Base-by-base conservation (phyloP, 208 protist species). In the Leishmania tropica region DNA sequence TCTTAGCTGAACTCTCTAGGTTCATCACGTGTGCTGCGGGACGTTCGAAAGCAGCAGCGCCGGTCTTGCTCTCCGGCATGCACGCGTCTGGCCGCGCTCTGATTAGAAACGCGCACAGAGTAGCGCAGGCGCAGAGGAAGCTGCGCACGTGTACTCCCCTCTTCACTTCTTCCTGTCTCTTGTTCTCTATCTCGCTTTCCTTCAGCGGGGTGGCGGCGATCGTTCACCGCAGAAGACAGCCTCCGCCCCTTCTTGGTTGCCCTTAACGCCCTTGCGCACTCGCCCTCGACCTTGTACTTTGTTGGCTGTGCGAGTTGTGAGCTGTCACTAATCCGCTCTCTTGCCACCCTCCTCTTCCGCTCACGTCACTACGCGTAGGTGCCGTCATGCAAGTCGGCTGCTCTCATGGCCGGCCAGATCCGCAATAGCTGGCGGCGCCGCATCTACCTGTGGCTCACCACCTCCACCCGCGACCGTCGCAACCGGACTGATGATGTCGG, bases 371-470 rank as follows among this genome's bases (percentile, higher is more conserved):
- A n/a, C 19, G 13, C 37, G 21, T 1, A 40, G 37, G 19, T 6
- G 40, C 10, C 31, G 65, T 71, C 5, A 45, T 71, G 19, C 37
- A 13, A 28, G 65, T 28, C 15, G 3, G 19, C 21, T 4, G 6
- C 3, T 21, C 1, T 71, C 13, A 74, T 71, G 79, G 10, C 1
- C n/a, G 51, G 73, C 19, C 28, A 11, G 3, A 6, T 78, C 40
- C 48, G 74, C 60, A 45, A 71, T 47, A 54, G 53, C 11, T 75
- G 56, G 70, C 24, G 76, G 45, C 80, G 81, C 21, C 45, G 70
- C 11, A 19, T 85, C 42, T 88, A 89, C 62, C 64, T 75, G 31
- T 82, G 70, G 64, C 81, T 92, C 21, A 92, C 86, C 51, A 90
- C 86, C 0, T 92, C 86, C 1, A 31, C 75, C 17, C 82, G 86